phyloP scores from a whole-genome alignment of 495 filamentous ascomycete species.

The Chaetomium fimeti region DNA sequence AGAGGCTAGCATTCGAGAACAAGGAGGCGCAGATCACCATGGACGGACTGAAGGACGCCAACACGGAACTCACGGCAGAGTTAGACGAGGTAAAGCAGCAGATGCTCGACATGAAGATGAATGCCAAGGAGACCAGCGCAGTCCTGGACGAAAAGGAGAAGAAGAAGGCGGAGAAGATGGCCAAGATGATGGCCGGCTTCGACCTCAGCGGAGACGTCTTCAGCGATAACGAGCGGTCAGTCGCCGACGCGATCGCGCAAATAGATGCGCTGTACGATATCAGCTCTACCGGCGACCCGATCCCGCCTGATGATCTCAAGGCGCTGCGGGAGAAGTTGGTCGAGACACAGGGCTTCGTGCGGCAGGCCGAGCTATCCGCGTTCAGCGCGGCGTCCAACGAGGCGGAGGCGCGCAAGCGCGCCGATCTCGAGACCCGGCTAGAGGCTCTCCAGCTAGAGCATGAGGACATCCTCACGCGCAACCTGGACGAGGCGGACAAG shows the following conservation, averaged over 20 bases:
- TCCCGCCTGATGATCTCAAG: constrained; percentile 77
- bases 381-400: constrained; percentile 56
- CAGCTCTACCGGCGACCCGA: constrained; percentile 69
- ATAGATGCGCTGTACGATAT: constrained; percentile 76
- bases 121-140: constrained; percentile 84
- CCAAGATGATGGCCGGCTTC: constrained; percentile 99
- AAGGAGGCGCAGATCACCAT: constrained; percentile 97
- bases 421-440: constrained; percentile 72
- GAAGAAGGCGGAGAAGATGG: constrained; percentile 98
- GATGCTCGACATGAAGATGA: constrained; percentile 92
- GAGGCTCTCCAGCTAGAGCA: constrained; percentile 74
- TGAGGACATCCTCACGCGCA: constrained; percentile 75
- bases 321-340: constrained; percentile 73
- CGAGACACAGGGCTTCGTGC: constrained; percentile 87
- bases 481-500: constrained; percentile 71
- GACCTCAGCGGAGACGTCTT: constrained; percentile 87
- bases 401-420: constrained; percentile 62
- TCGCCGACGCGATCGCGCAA: constrained; percentile 76
- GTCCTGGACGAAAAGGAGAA: constrained; percentile 94
- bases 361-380: constrained; percentile 84
- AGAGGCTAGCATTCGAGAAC: constrained; percentile 90
- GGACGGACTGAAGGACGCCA: constrained; percentile 95
- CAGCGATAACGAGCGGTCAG: constrained; percentile 82
- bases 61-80: constrained; percentile 84
- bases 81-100: constrained; percentile 96